Evolutionary conservation across 2,329 filamentous ascomycete species (phyloP), one percentile per base, ranked within the genome.

Genomic region (Colletotrichum sp.): DNA sequence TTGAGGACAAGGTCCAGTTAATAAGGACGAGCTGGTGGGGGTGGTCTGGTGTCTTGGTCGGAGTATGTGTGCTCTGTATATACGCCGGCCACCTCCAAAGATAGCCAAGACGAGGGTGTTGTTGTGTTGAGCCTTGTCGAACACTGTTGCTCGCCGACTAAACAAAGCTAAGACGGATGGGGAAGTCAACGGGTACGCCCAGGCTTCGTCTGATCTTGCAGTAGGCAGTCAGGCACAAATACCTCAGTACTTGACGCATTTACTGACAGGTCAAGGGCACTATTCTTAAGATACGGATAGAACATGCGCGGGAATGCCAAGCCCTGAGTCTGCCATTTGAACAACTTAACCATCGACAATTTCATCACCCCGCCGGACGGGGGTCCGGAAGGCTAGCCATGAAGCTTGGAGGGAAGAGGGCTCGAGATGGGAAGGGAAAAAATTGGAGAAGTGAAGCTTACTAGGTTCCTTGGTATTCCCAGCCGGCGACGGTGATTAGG

Each of bases 371-470:
- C 34, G 30, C 55, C 48, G 48, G 43, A 38, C 70, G 13, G 57
- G 34, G 72, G 18, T 55, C 48, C 68, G 61, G 36, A 24, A 63
- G n/a, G 43, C 43, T 65, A 60, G 18, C 18, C 28, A 21, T 36
- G 58, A 28, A 65, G 34, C 38, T 61, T 32, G 13, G 30, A 43
- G 48, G 57, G 24, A 34, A 13, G 26, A 64, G 34, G n/a, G 32
- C 34, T 24, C 30, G 64, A 61, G 64, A 69, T 30, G 26, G 67
- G n/a, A 28, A 18, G 28, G n/a, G 43, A 21, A 52, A 52, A 58
- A 73, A 36, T 30, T 68, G 70, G 64, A 68, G 64, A 73, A 68
- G 64, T 73, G 70, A 75, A 75, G 73, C 73, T 68, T 48, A 72
- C 73, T 68, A 68, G 43, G 73, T 75, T 73, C 32, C 73, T 75